Base-by-base conservation (phyloP, 192 early-diverging fungal genomes). In the Coemansia sp. region DNA sequence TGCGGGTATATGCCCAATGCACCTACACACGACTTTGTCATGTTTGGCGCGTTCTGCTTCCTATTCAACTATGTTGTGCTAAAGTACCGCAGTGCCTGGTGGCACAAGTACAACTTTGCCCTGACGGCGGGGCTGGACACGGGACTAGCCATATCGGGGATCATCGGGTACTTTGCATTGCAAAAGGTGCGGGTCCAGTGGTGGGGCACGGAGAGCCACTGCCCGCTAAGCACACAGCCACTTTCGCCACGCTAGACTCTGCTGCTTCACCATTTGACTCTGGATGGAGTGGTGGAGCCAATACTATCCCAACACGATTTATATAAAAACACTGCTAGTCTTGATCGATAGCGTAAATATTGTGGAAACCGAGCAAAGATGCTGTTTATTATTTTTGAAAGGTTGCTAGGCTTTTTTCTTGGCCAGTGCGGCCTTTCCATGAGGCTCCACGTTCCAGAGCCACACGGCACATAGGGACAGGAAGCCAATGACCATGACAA, bases 401-500 rank as follows among this genome's bases (percentile, higher is more conserved):
- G n/a, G n/a, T n/a, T n/a, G n/a, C n/a, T n/a, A n/a, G n/a, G n/a
- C n/a, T n/a, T n/a, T n/a, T n/a, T n/a, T n/a, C n/a, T n/a, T n/a
- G n/a, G n/a, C n/a, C n/a, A n/a, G n/a, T n/a, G 16, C 14, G 18
- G 27, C 27, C 41, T 27, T 29, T n/a, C n/a, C n/a, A n/a, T n/a
- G n/a, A 5, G 61, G 58, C 28, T 65, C 69, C 2, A 40, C 54
- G 23, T 30, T 73, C 64, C 64, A 92, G 41, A 98, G 70, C 75
- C 90, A 92, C 7, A 88, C 78, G 2, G 76, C 76, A 20, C 82
- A 81, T 43, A 98, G 88, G 29, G 87, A 75, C 44, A 96, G 72
- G 62, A 94, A 91, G n/a, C 85, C 88, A 27, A 81, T 74, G 31
- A 84, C 78, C 85, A 94, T 87, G 39, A 85, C 88, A 17, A 84